Percentiles rank a stretch among this genome's conserved stretches.
Conservation (phyloP, 78 protist species). For the slime mould (Dictyostelium discoideum) region DNA sequence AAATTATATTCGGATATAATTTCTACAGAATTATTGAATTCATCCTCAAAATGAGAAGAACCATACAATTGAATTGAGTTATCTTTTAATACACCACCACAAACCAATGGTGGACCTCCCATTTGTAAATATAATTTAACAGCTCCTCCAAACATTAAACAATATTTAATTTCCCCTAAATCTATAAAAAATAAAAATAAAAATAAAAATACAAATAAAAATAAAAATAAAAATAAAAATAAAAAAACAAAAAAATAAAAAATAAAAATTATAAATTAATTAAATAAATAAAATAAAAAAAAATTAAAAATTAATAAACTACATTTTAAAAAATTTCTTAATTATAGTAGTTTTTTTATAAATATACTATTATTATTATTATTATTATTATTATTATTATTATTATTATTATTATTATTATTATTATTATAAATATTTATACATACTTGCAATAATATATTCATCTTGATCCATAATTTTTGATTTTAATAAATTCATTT, state of each 20-base stretch:
- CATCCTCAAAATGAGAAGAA: background rate
- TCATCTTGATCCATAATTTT: background rate
- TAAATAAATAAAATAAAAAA: too few relatives aligned
- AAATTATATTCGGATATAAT: background rate
- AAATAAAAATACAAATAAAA: background rate
- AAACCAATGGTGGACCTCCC: background rate
- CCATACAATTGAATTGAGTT: background rate
- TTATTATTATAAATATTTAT: too few relatives aligned
- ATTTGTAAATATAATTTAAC: background rate
- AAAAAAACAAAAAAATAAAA: too few relatives aligned
- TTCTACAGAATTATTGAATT: background rate
- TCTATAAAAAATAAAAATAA: background rate
- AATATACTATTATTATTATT: too few relatives aligned
- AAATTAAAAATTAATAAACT: too few relatives aligned
- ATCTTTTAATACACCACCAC: background rate
- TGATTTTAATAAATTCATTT: slow-evolving; percentile 7
- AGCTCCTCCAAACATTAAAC: background rate
- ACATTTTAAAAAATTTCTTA: too few relatives aligned
- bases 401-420: too few relatives aligned
- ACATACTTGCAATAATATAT: background rate
- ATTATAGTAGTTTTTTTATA: too few relatives aligned
- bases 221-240: background rate
- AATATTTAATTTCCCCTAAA: background rate
- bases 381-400: background rate
- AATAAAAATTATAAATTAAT: too few relatives aligned